phyloP scores from a whole-genome alignment of 192 early-diverging fungal species.

The Coemansia sp. region DNA sequence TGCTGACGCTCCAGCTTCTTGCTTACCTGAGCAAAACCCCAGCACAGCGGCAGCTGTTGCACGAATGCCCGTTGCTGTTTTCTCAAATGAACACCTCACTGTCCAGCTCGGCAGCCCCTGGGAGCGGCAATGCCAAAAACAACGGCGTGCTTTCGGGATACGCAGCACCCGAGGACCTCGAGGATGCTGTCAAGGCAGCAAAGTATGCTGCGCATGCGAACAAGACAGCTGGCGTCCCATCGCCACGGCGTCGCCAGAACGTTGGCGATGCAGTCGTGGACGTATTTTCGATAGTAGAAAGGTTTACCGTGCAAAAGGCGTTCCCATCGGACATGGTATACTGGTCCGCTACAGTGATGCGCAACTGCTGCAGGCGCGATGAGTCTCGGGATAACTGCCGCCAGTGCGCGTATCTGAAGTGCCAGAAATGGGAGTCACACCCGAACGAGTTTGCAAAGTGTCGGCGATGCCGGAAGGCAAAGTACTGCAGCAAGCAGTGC shows the following conservation, averaged over 20 bases:
- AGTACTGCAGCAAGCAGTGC: slow-evolving; percentile 80
- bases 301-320: slow-evolving; percentile 66
- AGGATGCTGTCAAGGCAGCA: slow-evolving; percentile 36
- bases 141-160: slow-evolving; percentile 14
- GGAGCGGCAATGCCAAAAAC: neutral
- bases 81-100: slow-evolving; percentile 17
- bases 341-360: slow-evolving; percentile 78
- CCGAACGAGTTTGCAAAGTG: slow-evolving; percentile 84
- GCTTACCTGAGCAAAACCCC: slow-evolving; percentile 91
- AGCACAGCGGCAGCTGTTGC: slow-evolving; percentile 62
- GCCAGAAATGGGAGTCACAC: slow-evolving; percentile 73
- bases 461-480: slow-evolving; percentile 80
- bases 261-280: slow-evolving; percentile 46
- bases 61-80: slow-evolving; percentile 46
- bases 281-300: slow-evolving; percentile 77
- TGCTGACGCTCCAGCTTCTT: slow-evolving; percentile 79
- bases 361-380: slow-evolving; percentile 77
- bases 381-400: slow-evolving; percentile 67
- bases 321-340: slow-evolving; percentile 62
- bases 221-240: slow-evolving; percentile 27
- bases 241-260: slow-evolving; percentile 24
- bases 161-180: slow-evolving; percentile 26
- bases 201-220: slow-evolving; percentile 30
- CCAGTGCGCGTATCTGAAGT: slow-evolving; percentile 76
- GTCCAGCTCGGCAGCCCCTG: slow-evolving; percentile 10